Conservation (phyloP, 2,329 filamentous ascomycete genomes). For the Diaporthe eres region DNA sequence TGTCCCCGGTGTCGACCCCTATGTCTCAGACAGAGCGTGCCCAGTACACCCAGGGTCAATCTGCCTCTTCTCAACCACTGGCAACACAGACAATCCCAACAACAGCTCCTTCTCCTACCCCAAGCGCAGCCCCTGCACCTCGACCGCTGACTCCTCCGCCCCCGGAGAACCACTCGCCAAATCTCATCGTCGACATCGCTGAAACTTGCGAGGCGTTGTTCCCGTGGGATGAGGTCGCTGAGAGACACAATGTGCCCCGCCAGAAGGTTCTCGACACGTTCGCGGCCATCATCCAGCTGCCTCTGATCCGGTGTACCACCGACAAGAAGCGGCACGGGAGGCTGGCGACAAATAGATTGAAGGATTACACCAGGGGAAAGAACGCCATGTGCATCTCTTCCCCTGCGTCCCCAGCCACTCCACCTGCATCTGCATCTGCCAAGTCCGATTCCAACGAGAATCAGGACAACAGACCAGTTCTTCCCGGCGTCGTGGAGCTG, state of each 20-base stretch:
- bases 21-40: not conserved
- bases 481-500: constrained; percentile 39
- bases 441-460: constrained; percentile 13
- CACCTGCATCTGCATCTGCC: not conserved
- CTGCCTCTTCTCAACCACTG: constrained; percentile 11
- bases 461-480: constrained; percentile 20
- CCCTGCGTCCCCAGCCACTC: not conserved
- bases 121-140: not conserved
- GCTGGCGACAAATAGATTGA: constrained; percentile 57
- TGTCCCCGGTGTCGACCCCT: not conserved
- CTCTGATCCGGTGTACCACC: constrained; percentile 60
- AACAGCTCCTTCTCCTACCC: not conserved
- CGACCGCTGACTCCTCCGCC: constrained; percentile 6
- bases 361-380: constrained; percentile 59
- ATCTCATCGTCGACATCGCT: constrained; percentile 63
- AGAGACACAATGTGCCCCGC: constrained; percentile 58
- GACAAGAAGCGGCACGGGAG: constrained; percentile 59
- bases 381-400: constrained; percentile 44
- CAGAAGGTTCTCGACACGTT: constrained; percentile 63
- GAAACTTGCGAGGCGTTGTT: constrained; percentile 62
- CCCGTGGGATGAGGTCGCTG: constrained; percentile 61
- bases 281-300: constrained; percentile 62
- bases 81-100: not conserved
- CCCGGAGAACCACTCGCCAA: constrained; percentile 53
- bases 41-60: constrained; percentile 12